Base-by-base conservation (phyloP, 768 basidiomycete genomes). In the Mycena albidolilacea region DNA sequence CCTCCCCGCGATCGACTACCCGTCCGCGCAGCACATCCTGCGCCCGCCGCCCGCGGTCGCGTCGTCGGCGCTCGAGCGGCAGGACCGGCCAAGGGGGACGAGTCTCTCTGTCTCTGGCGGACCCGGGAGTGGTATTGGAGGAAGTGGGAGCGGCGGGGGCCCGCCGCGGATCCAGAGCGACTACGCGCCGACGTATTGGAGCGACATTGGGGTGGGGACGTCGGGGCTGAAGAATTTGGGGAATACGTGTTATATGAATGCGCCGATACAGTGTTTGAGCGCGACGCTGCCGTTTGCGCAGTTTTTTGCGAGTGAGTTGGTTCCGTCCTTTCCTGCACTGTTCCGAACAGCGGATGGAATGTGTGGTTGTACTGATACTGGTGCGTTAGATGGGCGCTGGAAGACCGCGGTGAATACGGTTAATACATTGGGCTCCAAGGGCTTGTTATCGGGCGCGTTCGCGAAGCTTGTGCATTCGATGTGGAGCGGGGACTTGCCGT, bases 181-280 rank as follows among this genome's bases (percentile, higher is more conserved):
- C 58, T 97, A 94, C 79, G 93, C 94, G 5, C 91, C 96, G 23
- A 86, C 86, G 7, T 97, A 94, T 81, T 98, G 97, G 97, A 82
- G 87, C 15, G 95, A 97, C 79, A 85, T 90, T 50, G 89, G 92
- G 72, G 91, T 97, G 66, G 93, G 92, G 30, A 91, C 91, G 21
- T 91, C 92, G 0, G 97, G 97, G 5, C 81, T 99, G 79, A 97
- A 97, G 89, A 99, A 99, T 80, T 79, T 99, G 72, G 93, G 94
- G 19, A 99, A 98, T 81, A 99, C 98, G 9, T 99, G 98, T 81
- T 99, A 99, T 80, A 99, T 99, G 96, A 99, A 99, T 81, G 95
- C 98, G 39, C 97, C 96, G 7, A 90, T 99, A 17, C 98, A 99
- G 82, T 99, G 98, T 81, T 85, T 99, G 79, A 96, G 93, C 79